Evolutionary conservation across 2,329 filamentous ascomycete species (phyloP).

Genomic region (Diaporthe aspalathi): DNA sequence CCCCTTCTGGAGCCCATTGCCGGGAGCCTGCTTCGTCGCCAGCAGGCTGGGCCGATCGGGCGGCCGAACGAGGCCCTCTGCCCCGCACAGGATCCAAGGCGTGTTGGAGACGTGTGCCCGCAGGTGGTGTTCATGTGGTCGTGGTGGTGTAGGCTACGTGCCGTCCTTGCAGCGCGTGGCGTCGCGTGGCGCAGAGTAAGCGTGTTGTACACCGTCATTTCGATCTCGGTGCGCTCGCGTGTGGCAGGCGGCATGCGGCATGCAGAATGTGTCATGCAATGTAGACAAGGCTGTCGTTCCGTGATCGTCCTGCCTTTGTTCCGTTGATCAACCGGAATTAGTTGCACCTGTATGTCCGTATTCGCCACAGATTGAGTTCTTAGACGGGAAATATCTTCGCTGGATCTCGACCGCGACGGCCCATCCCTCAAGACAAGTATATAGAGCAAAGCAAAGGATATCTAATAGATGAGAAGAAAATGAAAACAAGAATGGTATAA

Average conservation of each 20-base stretch:
- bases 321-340: background rate
- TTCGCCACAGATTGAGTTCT: too few species aligned
- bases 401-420: background rate
- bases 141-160: background rate
- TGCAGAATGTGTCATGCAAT: conserved; percentile 4
- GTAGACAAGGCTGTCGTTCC: conserved; percentile 16
- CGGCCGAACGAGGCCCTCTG: background rate
- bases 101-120: background rate
- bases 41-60: conserved; percentile 9
- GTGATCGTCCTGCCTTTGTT: background rate
- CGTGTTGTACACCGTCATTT: conserved; percentile 19
- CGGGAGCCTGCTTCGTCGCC: conserved; percentile 23
- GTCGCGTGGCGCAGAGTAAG: background rate
- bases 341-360: background rate
- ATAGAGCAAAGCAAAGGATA: background rate
- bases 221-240: conserved; percentile 1
- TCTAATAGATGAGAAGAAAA: conserved; percentile 11
- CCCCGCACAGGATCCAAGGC: conserved; percentile 14
- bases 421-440: background rate
- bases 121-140: background rate
- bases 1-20: conserved; percentile 2
- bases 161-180: conserved; percentile 1
- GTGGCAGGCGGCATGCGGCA: conserved; percentile 1
- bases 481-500: conserved; percentile 18
- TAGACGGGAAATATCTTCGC: background rate